Evolutionary conservation across 768 basidiomycete species (phyloP).

Genomic region (Candolleomyces eurysporus): DNA sequence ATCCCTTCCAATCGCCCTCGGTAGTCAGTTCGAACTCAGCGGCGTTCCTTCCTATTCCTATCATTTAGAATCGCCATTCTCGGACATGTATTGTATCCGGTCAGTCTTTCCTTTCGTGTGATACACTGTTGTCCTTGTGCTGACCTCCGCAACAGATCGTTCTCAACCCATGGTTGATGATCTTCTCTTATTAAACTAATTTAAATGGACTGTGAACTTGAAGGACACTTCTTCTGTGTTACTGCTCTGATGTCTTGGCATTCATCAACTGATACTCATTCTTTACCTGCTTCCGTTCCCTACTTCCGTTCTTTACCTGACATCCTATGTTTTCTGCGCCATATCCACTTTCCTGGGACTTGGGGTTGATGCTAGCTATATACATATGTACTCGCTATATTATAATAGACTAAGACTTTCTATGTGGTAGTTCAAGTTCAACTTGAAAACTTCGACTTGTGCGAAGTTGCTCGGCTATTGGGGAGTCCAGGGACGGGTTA

Average conservation of each 20-base stretch:
- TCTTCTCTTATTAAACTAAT: slow-evolving; percentile 57
- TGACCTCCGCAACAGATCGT: slow-evolving; percentile 50
- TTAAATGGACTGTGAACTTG: background rate
- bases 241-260: too few species aligned
- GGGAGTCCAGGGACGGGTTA: too few species aligned
- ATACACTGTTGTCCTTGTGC: background rate
- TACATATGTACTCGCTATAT: too few species aligned
- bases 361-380: too few species aligned
- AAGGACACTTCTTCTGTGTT: background rate
- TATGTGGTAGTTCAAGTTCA: background rate
- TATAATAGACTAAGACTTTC: too few species aligned
- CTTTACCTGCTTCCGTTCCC: too few species aligned
- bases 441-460: background rate
- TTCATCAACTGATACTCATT: too few species aligned
- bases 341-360: too few species aligned
- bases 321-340: too few species aligned
- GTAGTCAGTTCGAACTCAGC: slow-evolving; percentile 1
- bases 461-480: background rate
- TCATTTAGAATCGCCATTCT: slow-evolving; percentile 52
- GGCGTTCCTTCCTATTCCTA: slow-evolving; percentile 4
- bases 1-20: background rate
- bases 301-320: too few species aligned
- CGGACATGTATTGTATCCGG: slow-evolving; percentile 74
- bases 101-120: slow-evolving; percentile 31
- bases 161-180: slow-evolving; percentile 87